Conservation (phyloP, 768 basidiomycete species). For the Kwoniella bestiolae region DNA sequence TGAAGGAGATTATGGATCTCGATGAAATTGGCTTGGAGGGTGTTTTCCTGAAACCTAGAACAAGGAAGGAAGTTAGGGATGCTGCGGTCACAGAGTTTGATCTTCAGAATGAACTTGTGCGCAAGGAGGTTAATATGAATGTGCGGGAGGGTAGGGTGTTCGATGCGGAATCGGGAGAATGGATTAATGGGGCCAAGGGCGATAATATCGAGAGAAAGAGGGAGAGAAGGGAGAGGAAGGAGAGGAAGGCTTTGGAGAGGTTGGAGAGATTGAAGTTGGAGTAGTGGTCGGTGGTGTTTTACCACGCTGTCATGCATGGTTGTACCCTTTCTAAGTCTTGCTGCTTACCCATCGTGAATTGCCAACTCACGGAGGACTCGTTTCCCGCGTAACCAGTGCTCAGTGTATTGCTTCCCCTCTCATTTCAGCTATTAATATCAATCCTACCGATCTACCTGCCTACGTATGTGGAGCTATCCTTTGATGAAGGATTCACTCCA, state of each 20-base stretch:
- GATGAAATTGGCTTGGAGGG: slow-evolving; percentile 41
- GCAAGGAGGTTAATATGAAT: slow-evolving; percentile 30
- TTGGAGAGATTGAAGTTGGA: slow-evolving; percentile 18
- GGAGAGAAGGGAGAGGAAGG: slow-evolving; percentile 28
- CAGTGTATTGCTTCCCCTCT: no score
- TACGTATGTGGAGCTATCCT: no score
- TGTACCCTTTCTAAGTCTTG: no score
- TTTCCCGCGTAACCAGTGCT: no score
- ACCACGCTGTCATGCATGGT: neutral
- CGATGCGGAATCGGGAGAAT: slow-evolving; percentile 22
- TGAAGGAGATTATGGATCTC: slow-evolving; percentile 34
- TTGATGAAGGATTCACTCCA: no score
- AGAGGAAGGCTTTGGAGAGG: slow-evolving; percentile 28
- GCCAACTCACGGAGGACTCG: no score
- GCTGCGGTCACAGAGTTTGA: slow-evolving; percentile 46
- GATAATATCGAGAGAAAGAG: slow-evolving; percentile 25
- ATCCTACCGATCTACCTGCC: no score
- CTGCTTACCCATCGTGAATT: no score
- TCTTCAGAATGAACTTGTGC: slow-evolving; percentile 21
- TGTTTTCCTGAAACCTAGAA: slow-evolving; percentile 39
- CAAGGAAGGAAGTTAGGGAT: slow-evolving; percentile 50
- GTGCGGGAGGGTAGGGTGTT: slow-evolving; percentile 21
- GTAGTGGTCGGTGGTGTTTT: neutral
- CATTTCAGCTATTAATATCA: no score
- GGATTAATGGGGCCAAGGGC: slow-evolving; percentile 31